Percentiles rank a stretch among this genome's conserved stretches.
phyloP scores from a whole-genome alignment of 768 basidiomycete species.

The Macrocybe gigantea region DNA sequence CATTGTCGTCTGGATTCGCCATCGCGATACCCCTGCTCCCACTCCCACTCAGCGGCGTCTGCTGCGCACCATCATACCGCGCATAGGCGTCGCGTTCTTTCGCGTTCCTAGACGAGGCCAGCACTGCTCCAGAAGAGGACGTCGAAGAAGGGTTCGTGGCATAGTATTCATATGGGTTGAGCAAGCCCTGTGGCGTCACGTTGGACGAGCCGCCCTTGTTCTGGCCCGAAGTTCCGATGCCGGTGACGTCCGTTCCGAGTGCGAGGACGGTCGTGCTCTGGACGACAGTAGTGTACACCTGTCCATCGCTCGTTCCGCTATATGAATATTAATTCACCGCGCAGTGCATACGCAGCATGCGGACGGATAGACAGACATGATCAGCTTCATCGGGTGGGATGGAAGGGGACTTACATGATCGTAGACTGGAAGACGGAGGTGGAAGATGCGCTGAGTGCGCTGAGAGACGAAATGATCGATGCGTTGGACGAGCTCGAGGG shows the following conservation, averaged over 20 bases:
- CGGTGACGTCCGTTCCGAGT: conserved; percentile 16
- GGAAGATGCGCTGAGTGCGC: neutral
- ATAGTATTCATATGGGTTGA: too few relatives aligned
- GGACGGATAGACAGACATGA: too few relatives aligned
- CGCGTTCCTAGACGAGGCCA: too few relatives aligned
- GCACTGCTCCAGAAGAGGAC: too few relatives aligned
- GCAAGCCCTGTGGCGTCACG: conserved; percentile 6
- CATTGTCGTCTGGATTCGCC: too few relatives aligned
- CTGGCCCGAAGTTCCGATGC: neutral
- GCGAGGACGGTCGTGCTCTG: conserved; percentile 19
- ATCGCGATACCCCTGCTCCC: too few relatives aligned
- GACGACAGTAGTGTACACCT: conserved; percentile 20
- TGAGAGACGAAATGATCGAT: neutral
- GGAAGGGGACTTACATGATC: neutral
- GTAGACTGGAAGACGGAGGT: conserved; percentile 2
- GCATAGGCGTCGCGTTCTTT: too few relatives aligned
- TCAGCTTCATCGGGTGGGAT: neutral
- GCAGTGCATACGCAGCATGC: too few relatives aligned
- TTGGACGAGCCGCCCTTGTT: conserved; percentile 10
- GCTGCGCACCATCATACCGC: too few relatives aligned
- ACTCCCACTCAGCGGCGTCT: too few relatives aligned
- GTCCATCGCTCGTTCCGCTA: conserved; percentile 17
- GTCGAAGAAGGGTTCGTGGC: too few relatives aligned
- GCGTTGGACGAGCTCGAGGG: neutral
- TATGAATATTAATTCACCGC: neutral